Evolutionary conservation across 371 early-diverging fungal species (phyloP).

Genomic region (Fennellomyces sp.): DNA sequence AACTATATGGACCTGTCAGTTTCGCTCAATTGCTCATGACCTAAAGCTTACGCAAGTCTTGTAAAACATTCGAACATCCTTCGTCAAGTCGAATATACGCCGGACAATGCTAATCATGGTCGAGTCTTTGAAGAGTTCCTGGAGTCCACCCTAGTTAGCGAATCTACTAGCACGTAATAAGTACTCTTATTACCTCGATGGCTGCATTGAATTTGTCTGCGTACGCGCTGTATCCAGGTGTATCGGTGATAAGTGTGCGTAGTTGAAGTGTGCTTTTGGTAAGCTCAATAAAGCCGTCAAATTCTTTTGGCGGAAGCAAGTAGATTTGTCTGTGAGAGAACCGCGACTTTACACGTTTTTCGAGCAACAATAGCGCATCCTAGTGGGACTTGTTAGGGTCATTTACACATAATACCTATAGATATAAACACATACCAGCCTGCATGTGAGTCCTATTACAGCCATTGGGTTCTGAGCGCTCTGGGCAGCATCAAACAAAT

Average conservation of each 20-base stretch:
- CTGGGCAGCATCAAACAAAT: slow-evolving; percentile 90
- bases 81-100: slow-evolving; percentile 63
- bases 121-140: slow-evolving; percentile 55
- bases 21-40: background rate
- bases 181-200: slow-evolving; percentile 21
- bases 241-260: slow-evolving; percentile 10
- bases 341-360: slow-evolving; percentile 94
- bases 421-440: slow-evolving; percentile 63
- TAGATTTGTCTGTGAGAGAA: slow-evolving; percentile 89
- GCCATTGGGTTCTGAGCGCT: slow-evolving; percentile 82
- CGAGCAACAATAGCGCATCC: slow-evolving; percentile 84
- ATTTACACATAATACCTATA: background rate
- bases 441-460: slow-evolving; percentile 84
- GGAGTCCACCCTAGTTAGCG: background rate
- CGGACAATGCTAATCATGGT: slow-evolving; percentile 49
- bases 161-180: background rate
- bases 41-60: slow-evolving; percentile 60
- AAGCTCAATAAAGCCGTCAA: slow-evolving; percentile 62
- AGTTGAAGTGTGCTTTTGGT: slow-evolving; percentile 50
- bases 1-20: background rate
- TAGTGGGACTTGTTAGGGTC: slow-evolving; percentile 15
- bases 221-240: slow-evolving; percentile 12
- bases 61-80: slow-evolving; percentile 63
- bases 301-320: slow-evolving; percentile 59
- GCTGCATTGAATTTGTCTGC: slow-evolving; percentile 32